Evolutionary conservation across 352 stramenopile genomes (phyloP), one percentile per base, ranked within the genome.

Genomic region (Pythium brassicae): DNA sequence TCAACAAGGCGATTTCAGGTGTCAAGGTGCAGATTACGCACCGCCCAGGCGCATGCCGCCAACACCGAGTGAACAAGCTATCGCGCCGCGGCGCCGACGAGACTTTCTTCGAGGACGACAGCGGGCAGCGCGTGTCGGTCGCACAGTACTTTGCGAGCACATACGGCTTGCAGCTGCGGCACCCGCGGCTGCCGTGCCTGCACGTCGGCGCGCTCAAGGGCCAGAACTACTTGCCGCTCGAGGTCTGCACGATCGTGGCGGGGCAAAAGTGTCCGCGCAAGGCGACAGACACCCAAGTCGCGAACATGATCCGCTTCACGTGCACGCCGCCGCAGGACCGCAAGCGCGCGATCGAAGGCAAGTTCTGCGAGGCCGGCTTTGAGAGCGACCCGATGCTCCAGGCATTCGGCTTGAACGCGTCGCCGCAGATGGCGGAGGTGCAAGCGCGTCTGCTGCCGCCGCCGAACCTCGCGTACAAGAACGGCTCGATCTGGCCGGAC

Each of bases 211-310:
- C 82, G 1, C 59, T 69, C 9, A 68, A 86, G 20, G 91, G 89
- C 59, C 78, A 83, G 40, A 92, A 78, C 43, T 95, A 89, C 45
- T 53, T 93, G 54, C 86, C 86, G 7, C 89, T 95, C 56, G 86
- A 95, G 53, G 80, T 94, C 0, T 95, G 86, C 50, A 59, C 75
- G 49, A 85, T 89, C 20, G 65, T 87, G 51, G 70, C 55, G 0
- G 82, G 83, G 4, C 85, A 95, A 58, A 89, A 87, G 57, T 78
- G 74, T 52, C 76, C 81, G 0, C 78, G 81, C 51, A 95, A 95
- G 61, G 70, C 65, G 4, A 91, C 76, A 19, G 84, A 94, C 55
- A 83, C 72, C 23, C 82, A 95, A 29, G 86, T 89, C 11, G 74
- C 81, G 20, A 87, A 92, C 40, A 92, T 95, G 78, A 95, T 94